phyloP scores from a whole-genome alignment of 345 rosid species.

The Eucalyptus victrix region DNA sequence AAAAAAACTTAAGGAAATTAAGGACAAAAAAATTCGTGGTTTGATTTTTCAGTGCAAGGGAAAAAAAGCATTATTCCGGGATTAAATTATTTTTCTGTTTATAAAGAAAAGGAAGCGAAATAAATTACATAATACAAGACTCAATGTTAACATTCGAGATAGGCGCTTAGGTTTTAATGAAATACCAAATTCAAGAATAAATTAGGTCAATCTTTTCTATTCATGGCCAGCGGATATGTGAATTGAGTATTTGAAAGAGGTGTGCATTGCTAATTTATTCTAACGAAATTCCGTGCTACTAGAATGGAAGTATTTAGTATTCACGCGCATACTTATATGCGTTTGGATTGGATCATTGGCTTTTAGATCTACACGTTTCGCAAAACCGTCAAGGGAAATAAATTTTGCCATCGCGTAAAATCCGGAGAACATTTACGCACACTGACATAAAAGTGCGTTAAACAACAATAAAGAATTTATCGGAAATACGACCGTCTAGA shows the following conservation, averaged over 20 bases:
- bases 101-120: not conserved
- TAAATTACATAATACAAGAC: not conserved
- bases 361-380: not conserved
- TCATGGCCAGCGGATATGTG: accelerated
- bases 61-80: not conserved
- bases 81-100: not conserved
- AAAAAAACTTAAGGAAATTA: not conserved
- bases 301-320: not conserved
- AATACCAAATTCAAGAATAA: not conserved
- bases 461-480: not conserved
- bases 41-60: not conserved
- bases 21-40: not conserved
- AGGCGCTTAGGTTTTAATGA: not conserved
- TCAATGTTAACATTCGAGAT: not conserved
- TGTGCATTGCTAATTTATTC: not conserved
- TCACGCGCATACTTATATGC: not conserved
- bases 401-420: not conserved
- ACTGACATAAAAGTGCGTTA: not conserved
- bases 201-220: not conserved
- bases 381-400: not conserved
- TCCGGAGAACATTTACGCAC: not conserved
- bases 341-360: not conserved
- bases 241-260: not conserved
- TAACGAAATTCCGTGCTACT: not conserved
- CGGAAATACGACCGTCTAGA: not conserved